Evolutionary conservation across 805 yeast species (phyloP).

Genomic region (Brettanomyces naardenensis): DNA sequence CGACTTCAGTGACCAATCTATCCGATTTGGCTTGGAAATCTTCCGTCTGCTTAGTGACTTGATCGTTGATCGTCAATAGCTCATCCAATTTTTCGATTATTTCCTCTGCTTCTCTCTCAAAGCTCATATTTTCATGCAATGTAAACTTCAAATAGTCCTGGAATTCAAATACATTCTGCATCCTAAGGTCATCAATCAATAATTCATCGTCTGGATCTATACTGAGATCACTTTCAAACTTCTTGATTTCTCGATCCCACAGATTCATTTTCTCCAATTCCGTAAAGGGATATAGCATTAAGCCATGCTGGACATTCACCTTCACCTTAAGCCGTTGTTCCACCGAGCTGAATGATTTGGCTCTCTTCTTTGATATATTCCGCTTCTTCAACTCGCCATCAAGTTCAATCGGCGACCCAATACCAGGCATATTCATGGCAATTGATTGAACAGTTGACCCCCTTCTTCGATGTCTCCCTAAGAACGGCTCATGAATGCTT

Average conservation of each 20-base stretch:
- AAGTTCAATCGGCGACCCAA: slow-evolving; percentile 17
- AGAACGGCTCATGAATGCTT: slow-evolving; percentile 14
- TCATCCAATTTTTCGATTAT: slow-evolving; percentile 39
- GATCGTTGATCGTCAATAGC: slow-evolving; percentile 44
- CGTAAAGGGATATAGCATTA: slow-evolving; percentile 29
- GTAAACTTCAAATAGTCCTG: slow-evolving; percentile 25
- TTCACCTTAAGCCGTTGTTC: neutral
- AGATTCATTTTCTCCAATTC: slow-evolving; percentile 27
- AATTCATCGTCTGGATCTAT: slow-evolving; percentile 33
- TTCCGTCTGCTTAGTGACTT: slow-evolving; percentile 52
- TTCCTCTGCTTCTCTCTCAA: slow-evolving; percentile 37
- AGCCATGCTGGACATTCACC: neutral
- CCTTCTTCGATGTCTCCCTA: slow-evolving; percentile 35
- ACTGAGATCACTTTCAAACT: slow-evolving; percentile 35
- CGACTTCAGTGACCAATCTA: slow-evolving; percentile 38
- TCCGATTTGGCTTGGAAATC: slow-evolving; percentile 56
- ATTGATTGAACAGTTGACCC: slow-evolving; percentile 57
- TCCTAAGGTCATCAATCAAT: slow-evolving; percentile 26
- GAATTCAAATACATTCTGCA: slow-evolving; percentile 30
- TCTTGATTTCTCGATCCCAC: slow-evolving; percentile 29
- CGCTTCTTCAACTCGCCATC: slow-evolving; percentile 3
- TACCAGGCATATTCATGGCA: slow-evolving; percentile 44
- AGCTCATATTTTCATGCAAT: slow-evolving; percentile 22
- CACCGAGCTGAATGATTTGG: slow-evolving; percentile 8
- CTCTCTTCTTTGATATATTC: slow-evolving; percentile 6